Conservation (phyloP, 2,329 filamentous ascomycete genomes). For the Trichoderma pleuroti region DNA sequence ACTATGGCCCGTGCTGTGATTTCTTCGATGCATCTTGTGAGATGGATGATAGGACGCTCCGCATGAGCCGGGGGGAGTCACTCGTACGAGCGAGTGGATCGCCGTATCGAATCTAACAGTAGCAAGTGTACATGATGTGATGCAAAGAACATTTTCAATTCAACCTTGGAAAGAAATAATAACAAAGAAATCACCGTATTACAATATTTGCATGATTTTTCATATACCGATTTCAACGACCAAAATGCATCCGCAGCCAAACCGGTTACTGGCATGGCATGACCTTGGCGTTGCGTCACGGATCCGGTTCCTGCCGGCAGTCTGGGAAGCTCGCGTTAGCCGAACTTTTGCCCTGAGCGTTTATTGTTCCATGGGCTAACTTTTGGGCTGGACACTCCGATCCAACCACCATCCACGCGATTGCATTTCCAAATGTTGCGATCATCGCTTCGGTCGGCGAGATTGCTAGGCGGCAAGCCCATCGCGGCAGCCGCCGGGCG, state of each 20-base stretch:
- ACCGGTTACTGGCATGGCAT: neutral
- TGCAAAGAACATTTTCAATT: neutral
- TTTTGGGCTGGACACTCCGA: constrained; percentile 12
- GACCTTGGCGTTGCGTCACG: constrained; percentile 30
- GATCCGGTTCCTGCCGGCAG: constrained; percentile 36
- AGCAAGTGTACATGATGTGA: neutral
- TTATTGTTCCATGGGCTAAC: constrained; percentile 37
- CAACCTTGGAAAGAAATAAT: neutral
- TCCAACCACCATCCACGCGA: constrained; percentile 31
- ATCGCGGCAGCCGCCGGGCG: constrained; percentile 50
- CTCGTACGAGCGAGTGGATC: neutral
- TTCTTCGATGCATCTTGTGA: neutral
- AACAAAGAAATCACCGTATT: neutral
- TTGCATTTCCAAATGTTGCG: constrained; percentile 62
- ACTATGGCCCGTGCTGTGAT: neutral
- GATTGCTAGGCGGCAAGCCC: constrained; percentile 55
- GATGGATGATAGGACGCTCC: neutral
- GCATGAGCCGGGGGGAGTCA: neutral
- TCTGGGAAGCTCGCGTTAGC: constrained; percentile 35
- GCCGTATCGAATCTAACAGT: neutral
- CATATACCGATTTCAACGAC: neutral
- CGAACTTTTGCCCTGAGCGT: constrained; percentile 45
- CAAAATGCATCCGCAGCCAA: neutral
- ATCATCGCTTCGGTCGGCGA: constrained; percentile 63
- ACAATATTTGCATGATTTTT: neutral